Conservation (phyloP, 345 rosid genomes). For the Populus alba region DNA sequence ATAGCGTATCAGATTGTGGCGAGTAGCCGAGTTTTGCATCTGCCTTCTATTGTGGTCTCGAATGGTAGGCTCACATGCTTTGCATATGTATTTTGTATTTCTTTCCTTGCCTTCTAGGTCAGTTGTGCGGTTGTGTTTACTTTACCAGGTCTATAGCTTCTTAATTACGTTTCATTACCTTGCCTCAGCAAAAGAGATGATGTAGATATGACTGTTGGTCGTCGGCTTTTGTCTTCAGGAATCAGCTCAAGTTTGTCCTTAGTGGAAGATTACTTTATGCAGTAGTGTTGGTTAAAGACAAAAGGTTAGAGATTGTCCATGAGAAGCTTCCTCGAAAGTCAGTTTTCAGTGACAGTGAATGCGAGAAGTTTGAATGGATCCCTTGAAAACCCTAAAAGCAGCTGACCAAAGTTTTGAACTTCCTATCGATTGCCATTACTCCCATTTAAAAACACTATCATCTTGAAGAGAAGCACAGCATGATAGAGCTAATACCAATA, state of each 20-base stretch:
- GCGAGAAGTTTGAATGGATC: neutral
- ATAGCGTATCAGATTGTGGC: neutral
- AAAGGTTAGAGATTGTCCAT: neutral
- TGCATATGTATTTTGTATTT: neutral
- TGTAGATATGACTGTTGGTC: neutral
- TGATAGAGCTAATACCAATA: neutral
- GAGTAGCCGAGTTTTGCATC: neutral
- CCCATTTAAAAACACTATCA: neutral
- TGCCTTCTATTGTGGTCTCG: neutral
- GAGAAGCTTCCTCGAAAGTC: neutral
- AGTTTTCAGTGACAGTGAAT: neutral
- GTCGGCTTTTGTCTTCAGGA: neutral
- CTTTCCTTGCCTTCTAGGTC: neutral
- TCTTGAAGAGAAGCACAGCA: neutral
- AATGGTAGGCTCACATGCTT: neutral
- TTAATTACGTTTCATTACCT: neutral
- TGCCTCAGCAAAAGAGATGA: neutral
- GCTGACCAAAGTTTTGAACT: too few species aligned
- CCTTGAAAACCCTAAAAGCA: neutral
- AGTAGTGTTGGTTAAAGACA: neutral
- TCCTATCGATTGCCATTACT: neutral
- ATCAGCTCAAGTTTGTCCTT: neutral
- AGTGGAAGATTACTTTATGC: slow-evolving; percentile 2
- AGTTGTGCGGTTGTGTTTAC: neutral
- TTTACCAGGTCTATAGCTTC: neutral